Evolutionary conservation across 164 flowering plant genomes (phyloP).

Genomic region (Cinnamomum micranthum): DNA sequence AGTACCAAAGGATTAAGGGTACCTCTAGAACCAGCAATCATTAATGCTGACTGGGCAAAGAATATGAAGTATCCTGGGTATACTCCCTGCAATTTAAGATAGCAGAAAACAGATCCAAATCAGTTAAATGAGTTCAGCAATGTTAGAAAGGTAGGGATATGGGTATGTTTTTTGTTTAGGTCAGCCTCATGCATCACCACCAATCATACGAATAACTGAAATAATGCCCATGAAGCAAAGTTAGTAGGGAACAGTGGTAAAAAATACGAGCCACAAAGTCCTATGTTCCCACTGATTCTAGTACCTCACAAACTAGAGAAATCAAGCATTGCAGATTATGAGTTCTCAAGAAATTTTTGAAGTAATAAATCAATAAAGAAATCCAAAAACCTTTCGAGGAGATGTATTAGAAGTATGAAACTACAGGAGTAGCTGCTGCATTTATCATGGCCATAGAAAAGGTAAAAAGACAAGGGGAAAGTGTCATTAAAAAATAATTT

Average conservation of each 20-base stretch:
- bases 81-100: conserved; percentile 55
- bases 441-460: not conserved
- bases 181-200: not conserved
- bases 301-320: not conserved
- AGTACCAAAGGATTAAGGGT: conserved; percentile 6
- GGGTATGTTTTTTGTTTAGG: not conserved
- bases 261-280: too few relatives aligned
- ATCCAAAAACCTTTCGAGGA: not conserved
- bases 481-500: not conserved
- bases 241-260: not conserved
- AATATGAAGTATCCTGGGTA: conserved; percentile 96
- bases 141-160: not conserved
- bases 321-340: not conserved
- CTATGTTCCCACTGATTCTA: not conserved
- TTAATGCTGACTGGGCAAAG: conserved; percentile 92
- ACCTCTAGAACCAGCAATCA: conserved; percentile 99
- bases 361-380: not conserved
- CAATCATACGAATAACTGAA: not conserved
- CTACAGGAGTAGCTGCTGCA: too few relatives aligned
- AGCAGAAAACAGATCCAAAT: not conserved
- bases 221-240: not conserved
- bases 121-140: not conserved
- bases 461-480: not conserved
- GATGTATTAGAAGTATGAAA: too few relatives aligned
- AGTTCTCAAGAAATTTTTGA: not conserved